Percentiles rank a stretch among this genome's conserved stretches.
Evolutionary conservation across 192 early-diverging fungal genomes (phyloP).

Genomic region (Gryganskiella cystojenkinii): DNA sequence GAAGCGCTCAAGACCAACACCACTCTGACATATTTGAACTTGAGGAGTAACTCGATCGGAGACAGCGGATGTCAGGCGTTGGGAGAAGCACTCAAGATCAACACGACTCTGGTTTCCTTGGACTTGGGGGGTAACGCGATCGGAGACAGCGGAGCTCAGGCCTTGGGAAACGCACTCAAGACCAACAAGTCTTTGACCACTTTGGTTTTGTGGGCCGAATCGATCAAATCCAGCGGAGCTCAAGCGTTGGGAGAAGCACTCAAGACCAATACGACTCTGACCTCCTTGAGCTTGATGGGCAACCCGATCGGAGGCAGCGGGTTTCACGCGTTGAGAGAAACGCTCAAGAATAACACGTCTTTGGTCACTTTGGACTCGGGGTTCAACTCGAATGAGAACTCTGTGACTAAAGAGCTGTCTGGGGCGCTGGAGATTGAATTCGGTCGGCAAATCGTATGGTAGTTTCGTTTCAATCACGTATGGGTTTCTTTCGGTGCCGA

Average conservation of each 20-base stretch:
- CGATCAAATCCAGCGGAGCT: neutral
- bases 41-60: neutral
- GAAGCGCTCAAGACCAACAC: slow-evolving; percentile 11
- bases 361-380: too few species aligned
- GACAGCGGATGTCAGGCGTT: neutral
- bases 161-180: too few species aligned
- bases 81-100: slow-evolving; percentile 6
- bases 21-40: slow-evolving; percentile 5
- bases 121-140: neutral
- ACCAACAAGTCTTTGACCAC: too few species aligned
- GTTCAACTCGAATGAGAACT: too few species aligned
- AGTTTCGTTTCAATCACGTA: too few species aligned
- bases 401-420: too few species aligned
- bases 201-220: too few species aligned
- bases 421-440: too few species aligned
- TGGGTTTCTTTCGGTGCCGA: too few species aligned
- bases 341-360: too few species aligned
- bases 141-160: neutral
- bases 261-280: neutral
- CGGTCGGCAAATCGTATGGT: too few species aligned
- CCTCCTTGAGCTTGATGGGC: neutral
- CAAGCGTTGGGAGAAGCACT: slow-evolving; percentile 15
- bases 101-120: slow-evolving; percentile 13
- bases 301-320: slow-evolving; percentile 2
- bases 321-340: too few species aligned